phyloP scores from a whole-genome alignment of 345 rosid species.

The Eucalyptus urophylla region DNA sequence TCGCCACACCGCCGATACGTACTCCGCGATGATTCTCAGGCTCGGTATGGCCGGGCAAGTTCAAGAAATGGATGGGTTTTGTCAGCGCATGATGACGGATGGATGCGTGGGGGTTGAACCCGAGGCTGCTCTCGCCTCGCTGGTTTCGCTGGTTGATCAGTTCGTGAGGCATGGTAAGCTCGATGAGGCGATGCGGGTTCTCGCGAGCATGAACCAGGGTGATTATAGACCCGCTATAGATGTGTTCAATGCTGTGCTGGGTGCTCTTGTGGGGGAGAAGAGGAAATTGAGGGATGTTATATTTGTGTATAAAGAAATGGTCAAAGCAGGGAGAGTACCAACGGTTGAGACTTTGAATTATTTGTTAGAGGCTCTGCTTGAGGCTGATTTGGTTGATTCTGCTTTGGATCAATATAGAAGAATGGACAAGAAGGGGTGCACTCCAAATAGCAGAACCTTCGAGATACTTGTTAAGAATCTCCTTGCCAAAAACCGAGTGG shows the following conservation, averaged over 20 bases:
- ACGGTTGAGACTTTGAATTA: constrained; percentile 30
- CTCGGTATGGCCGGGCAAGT: constrained; percentile 37
- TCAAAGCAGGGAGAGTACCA: constrained; percentile 35
- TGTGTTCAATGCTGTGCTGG: constrained; percentile 24
- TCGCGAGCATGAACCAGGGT: constrained; percentile 18
- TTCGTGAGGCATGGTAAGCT: constrained; percentile 17
- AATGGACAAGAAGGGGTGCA: constrained; percentile 30
- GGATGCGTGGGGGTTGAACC: constrained; percentile 1
- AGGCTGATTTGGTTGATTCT: constrained; percentile 14
- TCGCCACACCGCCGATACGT: constrained; percentile 28
- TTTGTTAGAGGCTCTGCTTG: constrained; percentile 31
- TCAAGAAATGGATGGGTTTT: constrained; percentile 22
- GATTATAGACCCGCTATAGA: constrained; percentile 16
- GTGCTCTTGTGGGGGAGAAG: constrained; percentile 23
- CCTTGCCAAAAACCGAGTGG: background rate
- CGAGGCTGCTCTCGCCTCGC: constrained; percentile 12
- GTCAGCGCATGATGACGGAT: constrained; percentile 22
- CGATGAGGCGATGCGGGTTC: constrained; percentile 22
- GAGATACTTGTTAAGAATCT: constrained; percentile 38
- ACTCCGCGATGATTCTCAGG: constrained; percentile 29
- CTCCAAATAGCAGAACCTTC: constrained; percentile 28
- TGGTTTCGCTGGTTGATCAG: constrained; percentile 20
- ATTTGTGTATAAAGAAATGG: constrained; percentile 57
- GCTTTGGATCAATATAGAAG: constrained; percentile 44
- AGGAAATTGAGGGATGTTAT: constrained; percentile 16